Evolutionary conservation across 441 rosid species (phyloP).

Genomic region (Sinapis alba): DNA sequence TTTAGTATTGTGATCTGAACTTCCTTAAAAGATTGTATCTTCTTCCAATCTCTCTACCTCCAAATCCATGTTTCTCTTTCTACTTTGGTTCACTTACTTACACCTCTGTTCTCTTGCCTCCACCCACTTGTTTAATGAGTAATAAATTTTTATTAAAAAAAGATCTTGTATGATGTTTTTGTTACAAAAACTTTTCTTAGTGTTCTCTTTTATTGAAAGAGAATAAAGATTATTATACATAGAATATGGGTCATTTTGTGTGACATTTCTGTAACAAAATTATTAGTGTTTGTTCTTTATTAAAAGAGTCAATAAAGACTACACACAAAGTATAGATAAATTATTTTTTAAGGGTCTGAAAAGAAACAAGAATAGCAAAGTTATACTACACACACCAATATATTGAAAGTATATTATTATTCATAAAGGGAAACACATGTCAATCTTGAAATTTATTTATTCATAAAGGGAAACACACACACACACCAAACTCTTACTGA

Average conservation of each 20-base stretch:
- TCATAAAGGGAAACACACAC: background rate
- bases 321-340: background rate
- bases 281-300: background rate
- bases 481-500: background rate
- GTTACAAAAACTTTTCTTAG: too few relatives aligned
- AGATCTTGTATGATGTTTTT: background rate
- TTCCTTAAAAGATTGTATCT: constrained; percentile 71
- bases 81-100: constrained; percentile 67
- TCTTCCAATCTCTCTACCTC: constrained; percentile 73
- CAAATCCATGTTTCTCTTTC: constrained; percentile 73
- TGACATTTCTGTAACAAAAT: background rate
- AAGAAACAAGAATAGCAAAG: background rate
- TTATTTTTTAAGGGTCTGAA: background rate
- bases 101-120: constrained; percentile 84
- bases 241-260: background rate
- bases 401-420: background rate
- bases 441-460: background rate
- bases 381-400: background rate
- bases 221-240: background rate
- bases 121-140: constrained; percentile 37
- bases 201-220: background rate
- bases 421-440: background rate
- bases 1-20: constrained; percentile 83
- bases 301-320: background rate
- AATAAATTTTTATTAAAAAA: too few relatives aligned